phyloP scores from a whole-genome alignment of 805 yeast genomes.

The Kodamaea restingae region DNA sequence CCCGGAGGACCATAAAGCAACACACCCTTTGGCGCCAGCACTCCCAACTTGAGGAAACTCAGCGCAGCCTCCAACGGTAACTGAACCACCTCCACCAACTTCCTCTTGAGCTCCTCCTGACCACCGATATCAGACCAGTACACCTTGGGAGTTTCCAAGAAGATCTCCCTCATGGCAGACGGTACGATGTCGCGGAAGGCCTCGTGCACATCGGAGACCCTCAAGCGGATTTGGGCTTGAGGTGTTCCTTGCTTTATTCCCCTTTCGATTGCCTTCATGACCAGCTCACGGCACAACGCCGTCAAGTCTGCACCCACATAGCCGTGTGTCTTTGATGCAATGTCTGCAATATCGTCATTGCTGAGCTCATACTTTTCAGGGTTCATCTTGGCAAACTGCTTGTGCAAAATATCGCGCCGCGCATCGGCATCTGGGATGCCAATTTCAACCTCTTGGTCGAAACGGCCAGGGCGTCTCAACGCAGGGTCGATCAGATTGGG shows the following conservation, averaged over 20 bases:
- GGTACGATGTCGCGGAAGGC: conserved; percentile 85
- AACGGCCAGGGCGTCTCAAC: conserved; percentile 79
- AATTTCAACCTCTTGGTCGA: conserved; percentile 85
- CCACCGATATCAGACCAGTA: conserved; percentile 96
- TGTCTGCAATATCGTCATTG: conserved; percentile 49
- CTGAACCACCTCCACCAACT: conserved; percentile 85
- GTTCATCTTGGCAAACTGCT: conserved; percentile 56
- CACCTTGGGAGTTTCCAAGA: conserved; percentile 90
- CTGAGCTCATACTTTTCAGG: conserved; percentile 43
- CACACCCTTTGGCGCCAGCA: conserved; percentile 89
- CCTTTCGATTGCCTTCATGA: conserved; percentile 72
- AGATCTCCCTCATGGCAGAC: conserved; percentile 94
- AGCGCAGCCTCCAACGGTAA: conserved; percentile 82
- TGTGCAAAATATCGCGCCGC: conserved; percentile 64
- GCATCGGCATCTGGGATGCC: conserved; percentile 88
- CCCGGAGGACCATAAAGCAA: conserved; percentile 97
- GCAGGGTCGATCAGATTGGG: conserved; percentile 69
- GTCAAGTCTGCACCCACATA: conserved; percentile 95
- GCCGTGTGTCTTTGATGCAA: conserved; percentile 87
- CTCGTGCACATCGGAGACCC: conserved; percentile 54
- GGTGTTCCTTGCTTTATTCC: conserved; percentile 36
- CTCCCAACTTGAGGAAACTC: conserved; percentile 72
- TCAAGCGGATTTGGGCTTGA: conserved; percentile 43
- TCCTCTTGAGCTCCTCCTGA: conserved; percentile 74
- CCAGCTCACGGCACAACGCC: conserved; percentile 85